Evolutionary conservation across 2,329 filamentous ascomycete species (phyloP).

Genomic region (Xenosphaeropsis pyriputrescens): DNA sequence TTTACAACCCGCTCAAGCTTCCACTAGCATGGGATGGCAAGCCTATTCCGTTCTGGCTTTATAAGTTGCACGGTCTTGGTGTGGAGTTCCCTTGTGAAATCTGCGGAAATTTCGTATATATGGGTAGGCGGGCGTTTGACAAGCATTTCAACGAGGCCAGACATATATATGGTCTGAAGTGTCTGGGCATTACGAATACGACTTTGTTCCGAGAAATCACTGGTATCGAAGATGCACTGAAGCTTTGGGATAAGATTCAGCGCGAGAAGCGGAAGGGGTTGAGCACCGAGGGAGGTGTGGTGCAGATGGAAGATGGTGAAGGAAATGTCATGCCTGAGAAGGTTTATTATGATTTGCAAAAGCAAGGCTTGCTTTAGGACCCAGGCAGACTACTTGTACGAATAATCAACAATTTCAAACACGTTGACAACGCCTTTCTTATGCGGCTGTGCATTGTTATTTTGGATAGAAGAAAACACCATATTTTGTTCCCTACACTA

Average conservation of each 20-base stretch:
- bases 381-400: too few relatives aligned
- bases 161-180: constrained; percentile 88
- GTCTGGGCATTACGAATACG: constrained; percentile 83
- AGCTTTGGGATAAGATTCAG: constrained; percentile 88
- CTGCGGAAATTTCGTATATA: constrained; percentile 98
- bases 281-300: constrained; percentile 65
- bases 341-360: constrained; percentile 90
- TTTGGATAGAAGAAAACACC: too few relatives aligned
- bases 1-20: constrained; percentile 94
- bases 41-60: constrained; percentile 97
- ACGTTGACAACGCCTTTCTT: too few relatives aligned
- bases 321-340: constrained; percentile 99
- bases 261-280: constrained; percentile 67
- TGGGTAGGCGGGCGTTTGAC: constrained; percentile 89
- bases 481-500: too few relatives aligned
- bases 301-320: constrained; percentile 96
- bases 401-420: too few relatives aligned
- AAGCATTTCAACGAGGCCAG: constrained; percentile 95
- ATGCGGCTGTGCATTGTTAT: too few relatives aligned
- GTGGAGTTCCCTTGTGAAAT: constrained; percentile 94
- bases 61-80: constrained; percentile 88
- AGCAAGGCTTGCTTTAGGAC: constrained; percentile 63
- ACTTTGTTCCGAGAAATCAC: constrained; percentile 90
- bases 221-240: constrained; percentile 74
- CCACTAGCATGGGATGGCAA: constrained; percentile 97